Percentiles rank a stretch among this genome's conserved stretches.
Evolutionary conservation across 257 asterid species (phyloP).

Genomic region (Oldenlandia corymbosa): DNA sequence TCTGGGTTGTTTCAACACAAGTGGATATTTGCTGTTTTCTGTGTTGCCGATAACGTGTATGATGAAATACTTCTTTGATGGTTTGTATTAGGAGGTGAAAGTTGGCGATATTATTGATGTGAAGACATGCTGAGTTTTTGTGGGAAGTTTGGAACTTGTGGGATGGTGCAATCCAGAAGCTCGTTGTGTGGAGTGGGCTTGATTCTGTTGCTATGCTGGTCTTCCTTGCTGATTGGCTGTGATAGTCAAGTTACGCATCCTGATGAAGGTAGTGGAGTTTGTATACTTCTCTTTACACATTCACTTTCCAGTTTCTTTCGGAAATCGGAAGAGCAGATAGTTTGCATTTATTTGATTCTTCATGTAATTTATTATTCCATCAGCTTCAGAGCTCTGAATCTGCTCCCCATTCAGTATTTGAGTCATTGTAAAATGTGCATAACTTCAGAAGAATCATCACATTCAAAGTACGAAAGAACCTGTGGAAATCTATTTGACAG

Average conservation of each 20-base stretch:
- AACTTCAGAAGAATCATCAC: neutral
- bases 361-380: no score
- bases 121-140: conserved; percentile 21
- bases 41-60: neutral
- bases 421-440: neutral
- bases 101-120: conserved; percentile 10
- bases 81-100: conserved; percentile 23
- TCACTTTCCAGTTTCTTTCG: neutral
- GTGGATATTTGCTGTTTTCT: neutral
- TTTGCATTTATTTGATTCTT: neutral
- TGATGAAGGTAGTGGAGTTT: conserved; percentile 54
- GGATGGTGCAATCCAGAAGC: conserved; percentile 24
- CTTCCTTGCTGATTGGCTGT: conserved; percentile 41
- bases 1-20: neutral
- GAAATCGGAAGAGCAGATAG: neutral
- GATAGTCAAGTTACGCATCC: conserved; percentile 61
- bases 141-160: conserved; percentile 27
- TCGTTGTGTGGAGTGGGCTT: conserved; percentile 33
- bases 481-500: no score
- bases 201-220: conserved; percentile 49
- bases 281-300: neutral
- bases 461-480: neutral
- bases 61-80: neutral
- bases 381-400: no score
- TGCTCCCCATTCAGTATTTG: neutral